Evolutionary conservation across 2,329 filamentous ascomycete genomes (phyloP), one percentile per base, ranked within the genome.

Genomic region (Aureobasidium zeae): DNA sequence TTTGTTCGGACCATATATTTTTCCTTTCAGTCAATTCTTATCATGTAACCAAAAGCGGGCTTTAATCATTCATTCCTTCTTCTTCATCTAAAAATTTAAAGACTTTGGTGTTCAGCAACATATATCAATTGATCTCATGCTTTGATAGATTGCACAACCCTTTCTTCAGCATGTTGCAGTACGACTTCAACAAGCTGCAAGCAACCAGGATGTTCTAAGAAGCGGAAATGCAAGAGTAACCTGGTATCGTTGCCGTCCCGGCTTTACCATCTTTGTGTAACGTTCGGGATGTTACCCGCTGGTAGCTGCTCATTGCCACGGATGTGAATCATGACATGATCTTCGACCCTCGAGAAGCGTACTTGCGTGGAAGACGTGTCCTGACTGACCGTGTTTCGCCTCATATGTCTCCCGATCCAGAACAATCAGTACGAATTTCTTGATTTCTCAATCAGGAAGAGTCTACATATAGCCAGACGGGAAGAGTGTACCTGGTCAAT

Each of bases 301-400:
- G 36, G 36, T 29, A 39, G 36, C 21, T 24, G 17, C 26, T 19
- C 36, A 39, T 22, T 26, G 36, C 30, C 36, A 39, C 36, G 26
- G 36, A 13, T 31, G 17, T 39, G 36, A 17, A 36, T 38, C 24
- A 20, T 17, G 16, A n/a, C n/a, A n/a, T n/a, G n/a, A n/a, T n/a
- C n/a, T n/a, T n/a, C n/a, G 24, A 29, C 21, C 7, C 11, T n/a
- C 25, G 35, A 28, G 35, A 22, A 13, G 22, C 35, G 3, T 26
- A 20, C 35, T 22, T 25, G 35, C 29, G 35, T 11, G 16, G n/a
- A 12, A n/a, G 29, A 28, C 19, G 35, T 38, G 35, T 8, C n/a
- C n/a, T n/a, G n/a, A n/a, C n/a, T n/a, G n/a, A n/a, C n/a, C n/a
- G n/a, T n/a, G n/a, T n/a, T n/a, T n/a, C n/a, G n/a, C n/a, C n/a